Evolutionary conservation across 495 filamentous ascomycete genomes (phyloP), one percentile per base, ranked within the genome.

Genomic region (Aspergillus campestris): DNA sequence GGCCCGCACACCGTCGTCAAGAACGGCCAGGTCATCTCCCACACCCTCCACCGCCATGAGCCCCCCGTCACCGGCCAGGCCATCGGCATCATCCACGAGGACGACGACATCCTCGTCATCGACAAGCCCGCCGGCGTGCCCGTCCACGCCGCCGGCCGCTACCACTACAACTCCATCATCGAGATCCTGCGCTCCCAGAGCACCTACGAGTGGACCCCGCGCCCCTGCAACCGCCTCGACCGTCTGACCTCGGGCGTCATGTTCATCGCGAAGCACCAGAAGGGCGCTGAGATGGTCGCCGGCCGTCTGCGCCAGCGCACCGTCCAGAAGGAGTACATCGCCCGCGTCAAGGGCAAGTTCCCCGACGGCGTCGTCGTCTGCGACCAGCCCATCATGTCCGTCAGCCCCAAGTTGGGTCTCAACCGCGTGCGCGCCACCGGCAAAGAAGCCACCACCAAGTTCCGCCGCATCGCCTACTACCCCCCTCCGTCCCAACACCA

Each of bases 81-180:
- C 0, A 84, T 97, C 32, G 78, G 78, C 3, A 80, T 94, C 35
- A 79, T 97, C 32, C 83, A 94, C 60, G 92, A 98, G 65, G 87
- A 94, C 53, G 80, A 94, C 11, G 82, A 87, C 47, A 80, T 97
- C 66, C 81, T 97, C 29, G 89, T 95, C 42, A 94, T 98, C 58
- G 89, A 95, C 67, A 98, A 98, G 65, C 92, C 92, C 1, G 83
- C 92, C 14, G 92, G 92, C 8, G 77, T 98, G 13, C 92, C 92
- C 0, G 92, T 98, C 0, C 92, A 98, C 64, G 82, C 92, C 11
- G 90, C 92, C 8, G 92, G 92, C 9, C 82, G 92, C 14, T 98
- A 98, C 66, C 86, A 90, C 63, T 94, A 84, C 72, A 97, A 98
- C 64, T 86, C 86, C 2, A 73, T 98, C 34, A 73, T 95, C 14